Conservation (phyloP, 371 early-diverging fungal species). For the Fennellomyces sp. region DNA sequence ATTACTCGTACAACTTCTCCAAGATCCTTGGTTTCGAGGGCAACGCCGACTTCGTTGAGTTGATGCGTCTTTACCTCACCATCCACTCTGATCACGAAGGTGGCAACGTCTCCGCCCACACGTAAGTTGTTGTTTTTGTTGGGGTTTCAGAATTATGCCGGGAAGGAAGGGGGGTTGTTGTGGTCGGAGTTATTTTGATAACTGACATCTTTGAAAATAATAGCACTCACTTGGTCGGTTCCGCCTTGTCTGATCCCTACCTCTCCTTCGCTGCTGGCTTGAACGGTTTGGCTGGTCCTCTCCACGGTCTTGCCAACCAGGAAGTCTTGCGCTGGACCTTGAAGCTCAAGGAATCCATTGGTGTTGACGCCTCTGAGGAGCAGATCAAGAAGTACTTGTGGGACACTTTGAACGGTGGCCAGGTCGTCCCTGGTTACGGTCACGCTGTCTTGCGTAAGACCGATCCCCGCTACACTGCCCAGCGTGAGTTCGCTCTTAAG, state of each 20-base stretch:
- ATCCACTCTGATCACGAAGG: conserved; percentile 99
- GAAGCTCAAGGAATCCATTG: conserved; percentile 89
- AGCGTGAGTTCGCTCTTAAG: conserved; percentile 98
- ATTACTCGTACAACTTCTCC: conserved; percentile 96
- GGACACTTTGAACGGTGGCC: conserved; percentile 94
- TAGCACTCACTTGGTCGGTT: conserved; percentile 93
- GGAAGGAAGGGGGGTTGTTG: conserved; percentile 1
- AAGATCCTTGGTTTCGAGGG: conserved; percentile 89
- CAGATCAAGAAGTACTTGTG: conserved; percentile 95
- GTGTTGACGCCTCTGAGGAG: conserved; percentile 88
- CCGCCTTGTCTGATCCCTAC: conserved; percentile 98
- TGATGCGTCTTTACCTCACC: conserved; percentile 97
- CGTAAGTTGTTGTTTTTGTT: conserved; percentile 48
- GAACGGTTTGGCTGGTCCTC: conserved; percentile 98
- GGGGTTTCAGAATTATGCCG: background rate
- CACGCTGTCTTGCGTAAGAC: conserved; percentile 97
- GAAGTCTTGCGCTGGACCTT: conserved; percentile 98
- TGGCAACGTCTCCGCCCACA: conserved; percentile 96
- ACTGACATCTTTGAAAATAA: background rate
- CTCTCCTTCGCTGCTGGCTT: conserved; percentile 96
- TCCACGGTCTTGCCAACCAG: conserved; percentile 99
- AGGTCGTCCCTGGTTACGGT: conserved; percentile 98
- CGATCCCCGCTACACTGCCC: conserved; percentile 98
- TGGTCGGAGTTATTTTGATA: conserved; percentile 3
- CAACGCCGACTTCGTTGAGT: conserved; percentile 90